Base-by-base conservation (phyloP, 352 stramenopile genomes). In the Phytophthora foliorum region DNA sequence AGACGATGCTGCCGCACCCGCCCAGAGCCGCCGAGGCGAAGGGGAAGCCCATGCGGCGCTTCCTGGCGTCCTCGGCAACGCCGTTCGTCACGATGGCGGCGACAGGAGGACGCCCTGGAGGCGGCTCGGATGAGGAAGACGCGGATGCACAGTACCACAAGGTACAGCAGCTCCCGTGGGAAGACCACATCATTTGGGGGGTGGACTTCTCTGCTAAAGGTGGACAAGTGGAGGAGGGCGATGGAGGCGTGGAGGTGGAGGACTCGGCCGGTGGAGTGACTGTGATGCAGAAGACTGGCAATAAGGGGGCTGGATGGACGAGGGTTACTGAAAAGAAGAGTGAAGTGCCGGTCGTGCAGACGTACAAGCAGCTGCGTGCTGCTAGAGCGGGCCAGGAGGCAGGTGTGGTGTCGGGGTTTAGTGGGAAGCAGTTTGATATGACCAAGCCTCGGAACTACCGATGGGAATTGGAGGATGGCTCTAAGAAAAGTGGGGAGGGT, bases 161-260 rank as follows among this genome's bases (percentile, higher is more conserved):
- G 41, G 87, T 95, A 25, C 81, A 94, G 67, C 89, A 96, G 49
- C 57, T 95, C 4, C 78, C 70, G 5, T 96, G 89, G 89, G 89
- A 96, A 64, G 79, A 94, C 10, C 75, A 87, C 46, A 95, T 96
- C 24, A 67, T 93, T 9, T 96, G 89, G 87, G 87, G 85, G 0
- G 73, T 88, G 22, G 84, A 92, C 41, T 88, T 91, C 44, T 69
- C 72, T 46, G 78, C 60, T 16, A 74, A 77, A 36, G 24, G 60
- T 22, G 57, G 45, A 6, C 25, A 63, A 2, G 25, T 49, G 24
- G 62, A 77, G 17, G 63, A 77, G 13, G 61, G 39, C 1, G 50
- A 58, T 16, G 50, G 62, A n/a, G 39, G 81, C 13, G 74, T 90
- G 32, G 84, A 94, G 61, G 75, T 84, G n/a, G 84, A 89, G 42